These are phyloP conservation scores for Eucalyptus urophylla DNA, from an alignment of 345 rosid genomes.

Conservation along the genomic window DNA sequence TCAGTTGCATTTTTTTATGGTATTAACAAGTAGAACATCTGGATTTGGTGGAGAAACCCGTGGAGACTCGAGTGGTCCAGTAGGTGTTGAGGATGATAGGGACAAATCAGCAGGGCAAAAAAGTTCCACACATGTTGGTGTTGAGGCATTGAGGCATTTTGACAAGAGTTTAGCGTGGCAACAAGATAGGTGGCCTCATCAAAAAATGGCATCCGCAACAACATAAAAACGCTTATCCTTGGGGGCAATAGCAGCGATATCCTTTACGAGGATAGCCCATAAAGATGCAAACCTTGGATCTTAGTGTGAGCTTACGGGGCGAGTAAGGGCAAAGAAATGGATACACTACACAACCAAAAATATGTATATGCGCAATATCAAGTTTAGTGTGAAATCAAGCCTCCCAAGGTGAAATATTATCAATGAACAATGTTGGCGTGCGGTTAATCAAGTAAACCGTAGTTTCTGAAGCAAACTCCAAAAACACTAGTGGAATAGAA, in stretches of 20 bases:
- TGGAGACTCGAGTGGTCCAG: too few species aligned
- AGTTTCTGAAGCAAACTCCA: neutral
- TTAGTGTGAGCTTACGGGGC: neutral
- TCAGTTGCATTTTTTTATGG: too few species aligned
- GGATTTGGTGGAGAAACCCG: too few species aligned
- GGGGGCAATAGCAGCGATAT: neutral
- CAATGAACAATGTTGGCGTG: neutral
- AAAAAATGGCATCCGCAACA: neutral
- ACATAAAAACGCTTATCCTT: neutral
- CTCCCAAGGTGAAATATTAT: neutral
- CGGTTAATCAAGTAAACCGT: too few species aligned
- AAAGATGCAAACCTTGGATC: neutral
- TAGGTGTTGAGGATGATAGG: neutral
- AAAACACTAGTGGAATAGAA: neutral
- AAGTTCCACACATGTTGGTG: neutral
- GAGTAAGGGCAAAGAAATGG: neutral
- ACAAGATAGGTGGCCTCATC: neutral
- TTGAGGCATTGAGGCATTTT: neutral
- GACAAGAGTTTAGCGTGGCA: neutral
- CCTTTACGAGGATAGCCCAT: neutral
- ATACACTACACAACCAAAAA: neutral
- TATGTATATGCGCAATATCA: accelerated
- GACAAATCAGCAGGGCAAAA: too few species aligned
- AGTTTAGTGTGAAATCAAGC: neutral
- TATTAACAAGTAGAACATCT: too few species aligned